Evolutionary conservation across 2,329 filamentous ascomycete species (phyloP).

Genomic region (Claviceps sp.): DNA sequence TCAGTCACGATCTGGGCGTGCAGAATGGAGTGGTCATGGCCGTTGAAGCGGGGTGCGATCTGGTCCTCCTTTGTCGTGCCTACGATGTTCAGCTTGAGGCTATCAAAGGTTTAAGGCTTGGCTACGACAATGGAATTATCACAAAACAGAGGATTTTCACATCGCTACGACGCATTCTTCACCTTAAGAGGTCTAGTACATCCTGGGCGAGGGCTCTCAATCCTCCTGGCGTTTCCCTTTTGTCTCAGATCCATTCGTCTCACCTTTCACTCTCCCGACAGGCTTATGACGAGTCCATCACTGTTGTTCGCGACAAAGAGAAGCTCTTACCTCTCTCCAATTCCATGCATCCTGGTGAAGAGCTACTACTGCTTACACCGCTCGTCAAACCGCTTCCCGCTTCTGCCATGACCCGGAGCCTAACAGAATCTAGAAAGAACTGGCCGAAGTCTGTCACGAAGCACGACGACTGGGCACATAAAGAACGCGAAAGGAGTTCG

Average conservation of each 20-base stretch:
- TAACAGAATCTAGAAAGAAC: slow-evolving; percentile 40
- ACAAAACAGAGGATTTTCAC: slow-evolving; percentile 65
- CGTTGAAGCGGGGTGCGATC: slow-evolving; percentile 87
- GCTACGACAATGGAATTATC: slow-evolving; percentile 82
- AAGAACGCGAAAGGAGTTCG: slow-evolving; percentile 42
- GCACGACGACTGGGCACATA: slow-evolving; percentile 43
- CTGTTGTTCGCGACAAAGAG: slow-evolving; percentile 81
- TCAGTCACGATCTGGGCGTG: slow-evolving; percentile 93
- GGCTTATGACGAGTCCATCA: slow-evolving; percentile 87
- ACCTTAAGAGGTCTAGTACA: slow-evolving; percentile 73
- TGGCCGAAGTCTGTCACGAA: slow-evolving; percentile 22
- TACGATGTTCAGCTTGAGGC: slow-evolving; percentile 85
- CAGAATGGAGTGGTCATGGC: slow-evolving; percentile 96
- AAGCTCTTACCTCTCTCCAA: slow-evolving; percentile 70
- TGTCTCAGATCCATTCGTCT: slow-evolving; percentile 69
- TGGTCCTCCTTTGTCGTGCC: slow-evolving; percentile 77
- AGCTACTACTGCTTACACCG: slow-evolving; percentile 78
- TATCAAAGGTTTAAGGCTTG: slow-evolving; percentile 76
- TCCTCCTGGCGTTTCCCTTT: slow-evolving; percentile 61
- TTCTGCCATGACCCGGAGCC: slow-evolving; percentile 64
- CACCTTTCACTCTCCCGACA: slow-evolving; percentile 71
- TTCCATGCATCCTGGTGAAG: slow-evolving; percentile 71
- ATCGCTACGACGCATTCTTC: slow-evolving; percentile 65
- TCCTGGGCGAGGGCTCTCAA: slow-evolving; percentile 88
- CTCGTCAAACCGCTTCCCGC: slow-evolving; percentile 86